Evolutionary conservation across 2,329 filamentous ascomycete genomes (phyloP).

Genomic region (Talaromyces islandicus): DNA sequence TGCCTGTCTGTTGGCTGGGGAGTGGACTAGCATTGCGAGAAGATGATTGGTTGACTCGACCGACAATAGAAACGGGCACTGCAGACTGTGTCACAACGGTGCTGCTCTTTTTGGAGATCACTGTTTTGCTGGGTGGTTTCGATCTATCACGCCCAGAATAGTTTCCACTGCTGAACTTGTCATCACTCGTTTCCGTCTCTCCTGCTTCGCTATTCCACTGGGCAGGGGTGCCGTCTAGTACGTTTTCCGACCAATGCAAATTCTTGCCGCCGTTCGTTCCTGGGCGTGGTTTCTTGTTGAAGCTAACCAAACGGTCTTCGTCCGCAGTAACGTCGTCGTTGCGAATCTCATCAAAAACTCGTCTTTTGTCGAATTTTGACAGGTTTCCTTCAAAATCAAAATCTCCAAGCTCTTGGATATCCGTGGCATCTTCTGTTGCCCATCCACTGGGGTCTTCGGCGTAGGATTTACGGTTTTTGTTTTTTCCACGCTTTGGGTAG

Average conservation of each 20-base stretch:
- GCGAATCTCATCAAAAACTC: slow-evolving; percentile 85
- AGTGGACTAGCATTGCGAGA: slow-evolving; percentile 35
- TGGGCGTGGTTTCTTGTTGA: slow-evolving; percentile 64
- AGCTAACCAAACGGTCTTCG: slow-evolving; percentile 80
- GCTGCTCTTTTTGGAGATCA: slow-evolving; percentile 39
- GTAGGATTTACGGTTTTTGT: slow-evolving; percentile 37
- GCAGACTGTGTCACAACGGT: slow-evolving; percentile 31
- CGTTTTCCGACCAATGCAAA: slow-evolving; percentile 84
- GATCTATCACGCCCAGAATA: slow-evolving; percentile 39
- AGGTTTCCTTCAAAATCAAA: slow-evolving; percentile 89
- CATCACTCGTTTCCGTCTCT: slow-evolving; percentile 47
- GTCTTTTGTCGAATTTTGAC: slow-evolving; percentile 90
- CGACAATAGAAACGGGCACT: slow-evolving; percentile 27
- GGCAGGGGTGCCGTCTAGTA: slow-evolving; percentile 59
- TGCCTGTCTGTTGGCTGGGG: slow-evolving; percentile 32
- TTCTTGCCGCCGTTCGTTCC: slow-evolving; percentile 81
- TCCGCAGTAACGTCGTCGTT: slow-evolving; percentile 87
- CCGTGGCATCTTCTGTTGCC: slow-evolving; percentile 93
- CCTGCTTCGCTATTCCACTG: slow-evolving; percentile 70
- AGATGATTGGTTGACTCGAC: slow-evolving; percentile 24
- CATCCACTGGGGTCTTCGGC: slow-evolving; percentile 69
- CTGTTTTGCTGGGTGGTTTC: slow-evolving; percentile 28
- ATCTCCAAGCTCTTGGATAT: slow-evolving; percentile 86
- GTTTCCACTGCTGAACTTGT: slow-evolving; percentile 41
- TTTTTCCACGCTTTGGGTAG: slow-evolving; percentile 40